Percentiles rank a stretch among this genome's conserved stretches.
Conservation (phyloP, 2,329 filamentous ascomycete genomes). For the Penicillium sp. region DNA sequence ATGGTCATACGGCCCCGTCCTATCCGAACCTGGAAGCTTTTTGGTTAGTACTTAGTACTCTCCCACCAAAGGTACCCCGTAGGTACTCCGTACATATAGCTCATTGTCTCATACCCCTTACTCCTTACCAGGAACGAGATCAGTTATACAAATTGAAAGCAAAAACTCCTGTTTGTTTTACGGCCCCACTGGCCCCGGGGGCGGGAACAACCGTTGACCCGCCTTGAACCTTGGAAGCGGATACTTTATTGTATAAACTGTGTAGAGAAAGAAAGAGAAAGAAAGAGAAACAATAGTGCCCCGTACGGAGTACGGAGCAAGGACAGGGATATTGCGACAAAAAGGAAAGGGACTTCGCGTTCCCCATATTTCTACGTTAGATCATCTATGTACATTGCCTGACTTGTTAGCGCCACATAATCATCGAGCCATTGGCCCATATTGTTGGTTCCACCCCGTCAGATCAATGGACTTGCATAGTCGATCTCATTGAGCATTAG, state of each 20-base stretch:
- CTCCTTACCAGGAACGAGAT: neutral
- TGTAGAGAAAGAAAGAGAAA: neutral
- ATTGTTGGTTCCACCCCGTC: neutral
- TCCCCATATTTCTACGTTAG: slow-evolving; percentile 1
- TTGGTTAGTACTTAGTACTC: neutral
- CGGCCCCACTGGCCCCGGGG: slow-evolving; percentile 2
- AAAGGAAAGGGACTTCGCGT: neutral
- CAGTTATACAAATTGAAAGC: neutral
- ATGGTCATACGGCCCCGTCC: neutral
- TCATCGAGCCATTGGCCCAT: slow-evolving; percentile 2
- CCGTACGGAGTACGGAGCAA: neutral
- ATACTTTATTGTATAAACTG: neutral
- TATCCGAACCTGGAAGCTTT: neutral
- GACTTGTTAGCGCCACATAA: slow-evolving; percentile 3
- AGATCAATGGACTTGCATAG: slow-evolving; percentile 9
- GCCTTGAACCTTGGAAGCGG: neutral
- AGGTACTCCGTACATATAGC: neutral
- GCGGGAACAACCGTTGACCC: slow-evolving; percentile 11
- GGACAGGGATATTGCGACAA: neutral
- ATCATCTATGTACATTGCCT: slow-evolving; percentile 6
- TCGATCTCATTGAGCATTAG: neutral
- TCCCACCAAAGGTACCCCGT: neutral
- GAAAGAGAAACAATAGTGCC: no score
- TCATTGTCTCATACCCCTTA: neutral
- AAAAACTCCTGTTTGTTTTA: neutral